phyloP scores from a whole-genome alignment of 495 filamentous ascomycete species.

The Achaetomiella virescens region DNA sequence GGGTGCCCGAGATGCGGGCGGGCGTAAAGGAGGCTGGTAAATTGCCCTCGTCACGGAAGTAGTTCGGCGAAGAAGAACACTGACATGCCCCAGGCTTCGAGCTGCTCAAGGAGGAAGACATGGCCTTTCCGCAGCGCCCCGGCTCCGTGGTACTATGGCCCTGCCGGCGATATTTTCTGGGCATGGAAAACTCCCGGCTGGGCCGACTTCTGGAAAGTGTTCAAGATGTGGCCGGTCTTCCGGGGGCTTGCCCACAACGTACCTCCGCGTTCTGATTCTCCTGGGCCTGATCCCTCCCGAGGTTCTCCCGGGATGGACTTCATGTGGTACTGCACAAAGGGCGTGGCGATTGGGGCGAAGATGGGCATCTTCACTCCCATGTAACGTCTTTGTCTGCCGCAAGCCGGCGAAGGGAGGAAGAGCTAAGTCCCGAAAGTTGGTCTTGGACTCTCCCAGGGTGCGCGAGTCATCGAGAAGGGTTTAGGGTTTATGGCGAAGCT shows the following conservation, averaged over 20 bases:
- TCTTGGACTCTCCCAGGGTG: too few species aligned
- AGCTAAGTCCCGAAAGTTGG: background rate
- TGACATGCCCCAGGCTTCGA: conserved; percentile 9
- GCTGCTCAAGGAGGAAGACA: conserved; percentile 12
- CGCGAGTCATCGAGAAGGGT: too few species aligned
- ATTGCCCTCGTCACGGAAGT: background rate
- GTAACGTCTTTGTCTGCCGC: conserved; percentile 15
- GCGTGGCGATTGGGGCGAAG: conserved; percentile 9
- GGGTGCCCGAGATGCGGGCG: conserved; percentile 15
- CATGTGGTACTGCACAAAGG: conserved; percentile 21
- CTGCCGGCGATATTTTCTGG: conserved; percentile 13
- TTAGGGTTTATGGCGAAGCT: background rate
- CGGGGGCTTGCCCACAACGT: background rate
- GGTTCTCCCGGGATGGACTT: conserved; percentile 10
- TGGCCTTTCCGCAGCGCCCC: conserved; percentile 11
- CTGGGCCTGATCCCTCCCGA: conserved; percentile 4
- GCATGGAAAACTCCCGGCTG: conserved; percentile 8
- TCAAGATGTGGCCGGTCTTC: conserved; percentile 14
- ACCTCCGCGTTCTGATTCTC: conserved; percentile 2
- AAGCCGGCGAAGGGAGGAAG: conserved; percentile 9
- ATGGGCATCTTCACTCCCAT: conserved; percentile 19
- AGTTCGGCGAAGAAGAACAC: background rate
- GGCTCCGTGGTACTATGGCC: conserved; percentile 18
- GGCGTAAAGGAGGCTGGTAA: conserved; percentile 9
- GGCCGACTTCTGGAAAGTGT: conserved; percentile 17